These are phyloP conservation scores for Aspergillus affinis DNA, from an alignment of 495 filamentous ascomycete genomes.

Conservation along the genomic window DNA sequence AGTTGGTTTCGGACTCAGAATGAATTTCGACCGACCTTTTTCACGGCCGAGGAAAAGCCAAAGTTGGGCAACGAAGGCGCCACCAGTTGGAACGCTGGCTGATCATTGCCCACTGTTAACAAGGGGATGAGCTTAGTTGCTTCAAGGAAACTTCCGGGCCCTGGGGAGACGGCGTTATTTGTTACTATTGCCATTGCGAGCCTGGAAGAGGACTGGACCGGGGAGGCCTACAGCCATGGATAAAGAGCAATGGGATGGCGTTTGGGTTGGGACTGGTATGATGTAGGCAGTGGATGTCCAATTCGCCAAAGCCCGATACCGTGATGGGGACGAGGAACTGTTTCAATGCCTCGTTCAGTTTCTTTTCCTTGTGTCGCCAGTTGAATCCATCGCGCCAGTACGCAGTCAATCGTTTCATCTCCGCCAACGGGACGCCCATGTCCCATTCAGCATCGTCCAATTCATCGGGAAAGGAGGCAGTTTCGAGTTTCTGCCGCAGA, in stretches of 20 bases:
- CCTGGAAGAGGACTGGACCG: neutral
- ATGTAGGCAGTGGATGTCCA: slow-evolving; percentile 53
- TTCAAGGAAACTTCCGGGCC: slow-evolving; percentile 71
- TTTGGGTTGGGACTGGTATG: slow-evolving; percentile 46
- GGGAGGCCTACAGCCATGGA: slow-evolving; percentile 54
- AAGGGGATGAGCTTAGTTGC: slow-evolving; percentile 60
- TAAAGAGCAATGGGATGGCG: slow-evolving; percentile 60
- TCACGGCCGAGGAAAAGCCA: slow-evolving; percentile 60
- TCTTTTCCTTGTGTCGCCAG: slow-evolving; percentile 45
- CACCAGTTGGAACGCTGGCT: slow-evolving; percentile 65
- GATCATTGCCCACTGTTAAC: slow-evolving; percentile 45
- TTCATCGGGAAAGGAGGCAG: slow-evolving; percentile 47
- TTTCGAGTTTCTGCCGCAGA: slow-evolving; percentile 43
- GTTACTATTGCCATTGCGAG: neutral
- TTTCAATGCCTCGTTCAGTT: slow-evolving; percentile 40
- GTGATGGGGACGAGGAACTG: slow-evolving; percentile 37
- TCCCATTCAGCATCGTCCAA: slow-evolving; percentile 46
- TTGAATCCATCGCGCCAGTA: slow-evolving; percentile 49
- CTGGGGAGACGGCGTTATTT: slow-evolving; percentile 23
- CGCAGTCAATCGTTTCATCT: slow-evolving; percentile 44
- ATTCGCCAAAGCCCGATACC: slow-evolving; percentile 38
- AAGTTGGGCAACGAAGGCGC: slow-evolving; percentile 72
- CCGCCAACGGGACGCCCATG: slow-evolving; percentile 46
- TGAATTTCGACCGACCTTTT: slow-evolving; percentile 34
- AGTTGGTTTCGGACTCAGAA: neutral